A percentile compares a stretch with the other conserved stretches of the same genome.
Evolutionary conservation across 2,329 filamentous ascomycete species (phyloP).

Genomic region (Verticillium zaregamsianum): DNA sequence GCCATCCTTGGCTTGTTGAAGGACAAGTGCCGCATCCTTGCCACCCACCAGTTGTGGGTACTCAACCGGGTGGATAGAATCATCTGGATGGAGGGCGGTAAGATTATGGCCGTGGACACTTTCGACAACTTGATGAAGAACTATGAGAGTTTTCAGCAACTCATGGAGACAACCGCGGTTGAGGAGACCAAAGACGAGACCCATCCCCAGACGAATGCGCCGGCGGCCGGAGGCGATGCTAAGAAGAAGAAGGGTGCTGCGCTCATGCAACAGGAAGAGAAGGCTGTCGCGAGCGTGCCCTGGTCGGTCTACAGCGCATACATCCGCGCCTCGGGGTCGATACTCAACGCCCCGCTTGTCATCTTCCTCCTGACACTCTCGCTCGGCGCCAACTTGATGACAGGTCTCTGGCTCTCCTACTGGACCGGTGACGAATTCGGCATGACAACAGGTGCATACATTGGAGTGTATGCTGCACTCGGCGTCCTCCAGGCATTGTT

Average conservation of each 20-base stretch:
- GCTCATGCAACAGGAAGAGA: conserved; percentile 71
- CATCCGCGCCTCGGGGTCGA: conserved; percentile 67
- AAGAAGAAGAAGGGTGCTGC: conserved; percentile 55
- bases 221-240: conserved; percentile 37
- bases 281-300: conserved; percentile 70
- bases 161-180: conserved; percentile 82
- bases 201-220: conserved; percentile 33
- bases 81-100: conserved; percentile 86
- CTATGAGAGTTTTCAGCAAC: conserved; percentile 70
- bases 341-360: conserved; percentile 64
- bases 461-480: conserved; percentile 67
- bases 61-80: conserved; percentile 87
- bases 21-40: conserved; percentile 85
- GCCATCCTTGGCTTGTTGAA: conserved; percentile 86
- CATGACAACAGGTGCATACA: conserved; percentile 65
- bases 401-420: conserved; percentile 88
- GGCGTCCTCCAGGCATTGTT: conserved; percentile 67
- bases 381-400: conserved; percentile 81
- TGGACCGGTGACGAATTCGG: conserved; percentile 82
- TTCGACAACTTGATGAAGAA: conserved; percentile 82
- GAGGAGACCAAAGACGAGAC: conserved; percentile 58
- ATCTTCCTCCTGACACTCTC: conserved; percentile 61
- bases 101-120: conserved; percentile 80
- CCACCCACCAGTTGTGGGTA: conserved; percentile 93
- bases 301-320: conserved; percentile 80